These are phyloP conservation scores for Taiwanofungus camphoratus DNA, from an alignment of 1,284 basidiomycete species.

Conservation along the genomic window DNA sequence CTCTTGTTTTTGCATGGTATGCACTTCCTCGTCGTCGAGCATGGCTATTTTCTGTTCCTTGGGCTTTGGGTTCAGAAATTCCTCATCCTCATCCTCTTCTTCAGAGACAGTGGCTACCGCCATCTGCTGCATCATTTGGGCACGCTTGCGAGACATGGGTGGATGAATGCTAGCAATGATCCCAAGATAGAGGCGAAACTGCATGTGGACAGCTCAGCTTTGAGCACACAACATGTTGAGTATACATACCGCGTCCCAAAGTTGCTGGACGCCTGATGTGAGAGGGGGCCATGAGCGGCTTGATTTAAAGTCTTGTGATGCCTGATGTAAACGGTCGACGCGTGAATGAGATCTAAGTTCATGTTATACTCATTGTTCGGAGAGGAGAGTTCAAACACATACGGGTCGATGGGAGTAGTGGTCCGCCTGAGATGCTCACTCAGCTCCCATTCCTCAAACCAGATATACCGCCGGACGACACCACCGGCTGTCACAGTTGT, in stretches of 20 bases:
- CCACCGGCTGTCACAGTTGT: conserved; percentile 19
- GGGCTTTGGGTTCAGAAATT: conserved; percentile 2
- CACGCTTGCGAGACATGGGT: conserved; percentile 19
- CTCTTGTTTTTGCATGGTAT: conserved; percentile 10
- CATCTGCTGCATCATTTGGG: conserved; percentile 17
- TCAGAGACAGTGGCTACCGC: conserved; percentile 32
- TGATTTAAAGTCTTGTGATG: conserved; percentile 50
- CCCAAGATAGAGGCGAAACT: conserved; percentile 53
- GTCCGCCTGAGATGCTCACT: conserved; percentile 38
- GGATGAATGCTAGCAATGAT: conserved; percentile 34
- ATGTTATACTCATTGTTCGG: background rate
- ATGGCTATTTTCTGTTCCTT: conserved; percentile 6
- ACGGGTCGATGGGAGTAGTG: conserved; percentile 37
- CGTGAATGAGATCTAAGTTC: conserved; percentile 33
- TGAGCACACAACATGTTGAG: no score
- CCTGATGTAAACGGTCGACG: conserved; percentile 50
- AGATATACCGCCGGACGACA: conserved; percentile 31
- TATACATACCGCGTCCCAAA: conserved; percentile 57
- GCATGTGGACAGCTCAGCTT: background rate
- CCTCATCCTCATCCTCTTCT: conserved; percentile 14
- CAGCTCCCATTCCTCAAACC: conserved; percentile 66
- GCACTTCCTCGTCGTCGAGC: conserved; percentile 16
- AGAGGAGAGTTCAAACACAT: conserved; percentile 15
- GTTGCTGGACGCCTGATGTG: conserved; percentile 34
- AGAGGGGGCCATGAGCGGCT: conserved; percentile 47